These are phyloP conservation scores for Botrytis fragariae DNA, from an alignment of 2,329 filamentous ascomycete genomes.

Conservation along the genomic window DNA sequence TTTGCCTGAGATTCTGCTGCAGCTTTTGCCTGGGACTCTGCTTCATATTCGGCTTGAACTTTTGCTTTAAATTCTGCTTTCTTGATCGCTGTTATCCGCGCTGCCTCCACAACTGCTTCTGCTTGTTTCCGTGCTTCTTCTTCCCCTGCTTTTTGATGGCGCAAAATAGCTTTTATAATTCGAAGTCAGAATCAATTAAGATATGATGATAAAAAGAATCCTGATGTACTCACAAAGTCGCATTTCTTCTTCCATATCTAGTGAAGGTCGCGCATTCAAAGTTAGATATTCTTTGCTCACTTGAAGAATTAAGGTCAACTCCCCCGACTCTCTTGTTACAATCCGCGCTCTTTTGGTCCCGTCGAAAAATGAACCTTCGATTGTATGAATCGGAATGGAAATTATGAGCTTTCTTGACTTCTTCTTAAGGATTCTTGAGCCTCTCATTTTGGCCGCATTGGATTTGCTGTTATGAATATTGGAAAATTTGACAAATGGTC, in stretches of 20 bases:
- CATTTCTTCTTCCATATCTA: slow-evolving; percentile 8
- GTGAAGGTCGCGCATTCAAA: neutral
- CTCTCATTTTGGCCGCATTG: neutral
- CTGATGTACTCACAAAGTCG: slow-evolving; percentile 2
- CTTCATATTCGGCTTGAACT: neutral
- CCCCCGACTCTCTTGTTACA: neutral
- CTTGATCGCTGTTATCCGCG: fast-evolving
- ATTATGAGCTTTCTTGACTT: neutral
- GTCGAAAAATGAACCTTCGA: neutral
- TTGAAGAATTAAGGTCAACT: neutral
- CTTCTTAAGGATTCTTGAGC: neutral
- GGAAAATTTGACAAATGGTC: neutral
- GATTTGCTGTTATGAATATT: neutral
- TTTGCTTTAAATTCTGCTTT: neutral
- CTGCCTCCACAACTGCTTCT: neutral
- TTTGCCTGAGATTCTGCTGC: neutral
- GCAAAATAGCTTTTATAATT: neutral
- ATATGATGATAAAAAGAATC: neutral
- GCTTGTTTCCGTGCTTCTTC: neutral
- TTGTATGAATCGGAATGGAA: neutral
- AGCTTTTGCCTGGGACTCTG: fast-evolving
- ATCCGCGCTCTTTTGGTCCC: neutral
- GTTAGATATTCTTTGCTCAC: neutral
- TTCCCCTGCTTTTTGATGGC: neutral
- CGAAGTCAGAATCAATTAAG: no score